These are phyloP conservation scores for Phytopythium montanum DNA, from an alignment of 352 stramenopile species.

Conservation along the genomic window DNA sequence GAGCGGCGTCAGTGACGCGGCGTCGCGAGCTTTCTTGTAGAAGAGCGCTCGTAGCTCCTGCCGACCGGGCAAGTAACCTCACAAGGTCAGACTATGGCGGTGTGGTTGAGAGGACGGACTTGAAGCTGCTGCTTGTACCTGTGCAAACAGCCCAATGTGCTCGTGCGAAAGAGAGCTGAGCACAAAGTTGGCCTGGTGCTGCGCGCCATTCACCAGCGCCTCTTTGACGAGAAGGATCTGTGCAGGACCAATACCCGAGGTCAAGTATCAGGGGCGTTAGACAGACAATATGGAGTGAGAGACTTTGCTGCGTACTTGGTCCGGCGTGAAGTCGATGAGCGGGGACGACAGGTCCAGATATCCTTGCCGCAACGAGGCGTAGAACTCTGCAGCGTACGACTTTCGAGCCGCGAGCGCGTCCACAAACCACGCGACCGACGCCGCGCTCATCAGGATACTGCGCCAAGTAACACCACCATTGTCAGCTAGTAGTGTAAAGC, in stretches of 20 bases:
- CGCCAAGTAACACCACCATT: background rate
- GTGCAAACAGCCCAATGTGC: conserved; percentile 72
- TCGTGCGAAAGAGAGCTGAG: conserved; percentile 71
- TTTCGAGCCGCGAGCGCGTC: conserved; percentile 71
- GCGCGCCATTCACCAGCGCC: conserved; percentile 63
- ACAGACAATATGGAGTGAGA: background rate
- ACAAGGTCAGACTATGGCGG: background rate
- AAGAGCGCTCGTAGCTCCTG: conserved; percentile 77
- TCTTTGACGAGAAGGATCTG: conserved; percentile 80
- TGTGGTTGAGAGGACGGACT: background rate
- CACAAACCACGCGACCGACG: conserved; percentile 58
- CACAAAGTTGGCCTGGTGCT: conserved; percentile 87
- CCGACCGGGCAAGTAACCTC: background rate
- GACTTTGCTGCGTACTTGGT: conserved; percentile 48
- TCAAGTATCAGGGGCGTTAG: background rate
- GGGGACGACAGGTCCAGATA: conserved; percentile 80
- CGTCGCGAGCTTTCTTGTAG: conserved; percentile 51
- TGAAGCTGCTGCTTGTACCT: conserved; percentile 31
- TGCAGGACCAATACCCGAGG: background rate
- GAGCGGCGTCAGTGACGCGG: conserved; percentile 40
- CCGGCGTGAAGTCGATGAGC: conserved; percentile 78
- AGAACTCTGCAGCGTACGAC: conserved; percentile 86
- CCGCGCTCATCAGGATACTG: conserved; percentile 62
- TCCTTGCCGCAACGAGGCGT: conserved; percentile 74
- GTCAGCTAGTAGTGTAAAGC: too few species aligned